Percentiles rank a stretch among this genome's conserved stretches.
Evolutionary conservation across 495 filamentous ascomycete genomes (phyloP).

Genomic region (Monascus purpureus): DNA sequence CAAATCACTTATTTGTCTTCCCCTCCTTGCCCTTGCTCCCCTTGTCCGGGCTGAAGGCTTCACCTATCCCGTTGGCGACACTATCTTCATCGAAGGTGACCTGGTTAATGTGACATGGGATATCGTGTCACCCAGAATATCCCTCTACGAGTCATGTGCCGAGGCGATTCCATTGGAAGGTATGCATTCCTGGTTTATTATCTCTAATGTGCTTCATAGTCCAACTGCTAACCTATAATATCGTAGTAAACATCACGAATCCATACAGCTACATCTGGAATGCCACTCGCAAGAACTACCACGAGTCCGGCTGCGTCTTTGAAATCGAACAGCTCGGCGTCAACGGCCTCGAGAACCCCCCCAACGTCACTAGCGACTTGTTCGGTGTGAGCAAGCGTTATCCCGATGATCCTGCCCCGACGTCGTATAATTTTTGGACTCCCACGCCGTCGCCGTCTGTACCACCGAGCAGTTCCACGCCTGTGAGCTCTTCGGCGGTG

Average conservation of each 20-base stretch:
- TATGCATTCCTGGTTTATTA: background rate
- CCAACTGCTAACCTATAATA: too few relatives aligned
- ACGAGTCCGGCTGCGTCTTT: conserved; percentile 7
- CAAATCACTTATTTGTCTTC: too few relatives aligned
- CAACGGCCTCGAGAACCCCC: conserved; percentile 1
- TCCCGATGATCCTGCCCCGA: conserved; percentile 5
- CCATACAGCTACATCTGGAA: conserved; percentile 6
- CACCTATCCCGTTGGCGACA: conserved; percentile 1
- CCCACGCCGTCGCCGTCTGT: too few relatives aligned
- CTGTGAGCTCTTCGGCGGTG: too few relatives aligned
- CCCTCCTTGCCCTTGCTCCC: background rate
- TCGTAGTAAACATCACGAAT: conserved; percentile 4
- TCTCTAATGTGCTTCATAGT: too few relatives aligned
- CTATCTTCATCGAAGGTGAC: conserved; percentile 4
- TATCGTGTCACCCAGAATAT: conserved; percentile 2
- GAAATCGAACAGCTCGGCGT: conserved; percentile 2
- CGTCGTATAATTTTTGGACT: conserved; percentile 4
- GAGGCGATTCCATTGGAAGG: background rate
- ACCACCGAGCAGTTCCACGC: too few relatives aligned
- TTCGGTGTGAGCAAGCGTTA: conserved; percentile 7
- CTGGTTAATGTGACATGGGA: conserved; percentile 6
- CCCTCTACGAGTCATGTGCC: conserved; percentile 4
- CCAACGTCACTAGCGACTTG: conserved; percentile 4
- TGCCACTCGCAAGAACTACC: conserved; percentile 5
- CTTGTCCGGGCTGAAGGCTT: conserved; percentile 1